A percentile compares a stretch with the other conserved stretches of the same genome.
phyloP scores from a whole-genome alignment of 768 basidiomycete genomes.

The Stropharia rugosoannulata region DNA sequence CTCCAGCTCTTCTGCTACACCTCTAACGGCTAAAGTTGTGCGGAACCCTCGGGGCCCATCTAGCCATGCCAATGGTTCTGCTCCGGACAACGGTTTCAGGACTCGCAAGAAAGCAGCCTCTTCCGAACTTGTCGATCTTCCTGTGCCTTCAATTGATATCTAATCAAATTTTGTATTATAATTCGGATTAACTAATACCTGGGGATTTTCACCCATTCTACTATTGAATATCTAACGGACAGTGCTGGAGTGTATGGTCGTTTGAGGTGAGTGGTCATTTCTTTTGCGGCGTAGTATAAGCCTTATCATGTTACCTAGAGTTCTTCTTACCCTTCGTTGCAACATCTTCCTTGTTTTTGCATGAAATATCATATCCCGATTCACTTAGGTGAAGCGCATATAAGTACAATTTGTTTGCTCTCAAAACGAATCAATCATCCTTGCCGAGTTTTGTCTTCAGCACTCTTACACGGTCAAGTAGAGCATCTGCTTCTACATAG shows the following conservation, averaged over 20 bases:
- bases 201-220: too few species aligned
- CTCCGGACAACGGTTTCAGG: background rate
- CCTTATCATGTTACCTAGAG: too few species aligned
- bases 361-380: background rate
- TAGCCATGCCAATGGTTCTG: background rate
- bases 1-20: background rate
- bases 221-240: too few species aligned
- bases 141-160: background rate
- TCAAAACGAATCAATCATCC: background rate
- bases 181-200: too few species aligned
- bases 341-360: background rate
- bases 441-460: conserved; percentile 30
- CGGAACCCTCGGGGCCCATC: conserved; percentile 29
- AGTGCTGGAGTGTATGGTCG: too few species aligned
- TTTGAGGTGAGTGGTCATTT: too few species aligned
- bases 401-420: background rate
- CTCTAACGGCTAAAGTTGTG: conserved; percentile 16
- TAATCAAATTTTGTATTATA: too few species aligned
- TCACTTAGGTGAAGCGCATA: too few species aligned
- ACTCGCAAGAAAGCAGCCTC: background rate
- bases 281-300: too few species aligned
- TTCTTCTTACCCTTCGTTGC: background rate
- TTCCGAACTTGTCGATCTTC: background rate
- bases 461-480: conserved; percentile 61
- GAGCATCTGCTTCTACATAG: conserved; percentile 67